A percentile compares a stretch with the other conserved stretches of the same genome.
phyloP scores from a whole-genome alignment of 2,329 filamentous ascomycete genomes.

The Hypoxylon sp. region DNA sequence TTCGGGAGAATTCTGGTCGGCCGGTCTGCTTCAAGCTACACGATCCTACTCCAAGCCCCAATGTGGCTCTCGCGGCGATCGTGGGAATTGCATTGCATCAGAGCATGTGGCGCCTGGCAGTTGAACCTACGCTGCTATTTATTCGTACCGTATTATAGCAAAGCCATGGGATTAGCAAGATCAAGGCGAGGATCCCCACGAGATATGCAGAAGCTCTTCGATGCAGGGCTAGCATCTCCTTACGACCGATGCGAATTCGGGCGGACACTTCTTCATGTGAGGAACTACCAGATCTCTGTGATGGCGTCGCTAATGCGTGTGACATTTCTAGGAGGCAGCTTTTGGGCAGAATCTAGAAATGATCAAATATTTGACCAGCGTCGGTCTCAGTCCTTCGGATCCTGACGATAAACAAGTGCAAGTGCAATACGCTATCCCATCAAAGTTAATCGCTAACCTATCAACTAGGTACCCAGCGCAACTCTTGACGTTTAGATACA shows the following conservation, averaged over 20 bases:
- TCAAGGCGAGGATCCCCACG: not conserved
- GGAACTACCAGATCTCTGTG: not conserved
- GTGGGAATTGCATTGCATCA: conserved; percentile 35
- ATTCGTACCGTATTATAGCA: not conserved
- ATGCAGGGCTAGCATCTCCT: conserved; percentile 33
- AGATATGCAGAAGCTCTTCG: conserved; percentile 32
- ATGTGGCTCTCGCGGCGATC: conserved; percentile 26
- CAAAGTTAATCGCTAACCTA: not conserved
- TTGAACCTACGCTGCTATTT: conserved; percentile 29
- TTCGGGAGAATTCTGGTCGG: conserved; percentile 15
- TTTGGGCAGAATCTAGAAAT: not conserved
- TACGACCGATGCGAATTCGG: conserved; percentile 11
- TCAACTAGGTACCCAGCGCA: conserved; percentile 6
- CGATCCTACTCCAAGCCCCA: conserved; percentile 24
- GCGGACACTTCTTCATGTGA: conserved; percentile 28
- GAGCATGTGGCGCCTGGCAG: conserved; percentile 28
- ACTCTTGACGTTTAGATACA: too few species aligned
- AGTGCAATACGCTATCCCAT: too few species aligned
- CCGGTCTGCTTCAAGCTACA: not conserved
- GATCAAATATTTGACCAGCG: conserved; percentile 8
- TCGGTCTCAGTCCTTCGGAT: conserved; percentile 6
- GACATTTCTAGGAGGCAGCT: not conserved
- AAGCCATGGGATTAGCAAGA: not conserved
- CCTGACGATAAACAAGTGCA: too few species aligned
- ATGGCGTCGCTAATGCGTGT: too few species aligned